These are phyloP conservation scores for Alternaria sp. DNA, from an alignment of 2,329 filamentous ascomycete genomes.

Conservation along the genomic window DNA sequence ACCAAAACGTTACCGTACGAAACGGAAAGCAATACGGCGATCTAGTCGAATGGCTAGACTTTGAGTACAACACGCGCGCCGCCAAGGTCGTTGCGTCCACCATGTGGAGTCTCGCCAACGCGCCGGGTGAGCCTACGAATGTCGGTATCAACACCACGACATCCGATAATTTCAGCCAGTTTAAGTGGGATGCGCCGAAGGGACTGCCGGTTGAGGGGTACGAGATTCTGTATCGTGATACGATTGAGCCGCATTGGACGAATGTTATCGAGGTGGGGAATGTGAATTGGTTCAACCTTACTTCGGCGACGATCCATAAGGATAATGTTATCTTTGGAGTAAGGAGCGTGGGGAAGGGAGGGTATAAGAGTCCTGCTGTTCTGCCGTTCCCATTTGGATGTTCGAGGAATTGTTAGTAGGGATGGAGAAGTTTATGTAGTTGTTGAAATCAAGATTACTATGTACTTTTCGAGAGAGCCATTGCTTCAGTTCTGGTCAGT, in stretches of 20 bases:
- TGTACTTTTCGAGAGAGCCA: background rate
- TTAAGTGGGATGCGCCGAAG: constrained; percentile 53
- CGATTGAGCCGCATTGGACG: constrained; percentile 57
- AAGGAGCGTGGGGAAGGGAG: constrained; percentile 55
- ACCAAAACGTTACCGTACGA: constrained; percentile 58
- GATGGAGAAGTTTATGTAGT: background rate
- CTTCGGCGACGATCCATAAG: constrained; percentile 57
- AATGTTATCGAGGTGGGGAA: constrained; percentile 55
- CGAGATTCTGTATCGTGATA: constrained; percentile 61
- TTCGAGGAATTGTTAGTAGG: constrained; percentile 19
- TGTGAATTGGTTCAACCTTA: constrained; percentile 45
- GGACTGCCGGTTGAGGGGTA: constrained; percentile 54
- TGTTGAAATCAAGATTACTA: background rate
- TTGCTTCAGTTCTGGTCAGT: too few species aligned
- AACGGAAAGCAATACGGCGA: constrained; percentile 61
- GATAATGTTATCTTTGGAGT: constrained; percentile 63
- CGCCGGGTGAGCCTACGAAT: constrained; percentile 55
- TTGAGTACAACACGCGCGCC: constrained; percentile 59
- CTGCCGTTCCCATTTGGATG: constrained; percentile 46
- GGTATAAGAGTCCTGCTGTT: constrained; percentile 55
- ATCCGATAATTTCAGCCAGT: constrained; percentile 55
- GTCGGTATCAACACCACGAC: constrained; percentile 53
- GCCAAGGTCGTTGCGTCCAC: constrained; percentile 59
- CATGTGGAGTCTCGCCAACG: constrained; percentile 59
- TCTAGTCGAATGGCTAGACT: constrained; percentile 60